phyloP scores from a whole-genome alignment of 345 rosid genomes.

The Pelargonium nanum region DNA sequence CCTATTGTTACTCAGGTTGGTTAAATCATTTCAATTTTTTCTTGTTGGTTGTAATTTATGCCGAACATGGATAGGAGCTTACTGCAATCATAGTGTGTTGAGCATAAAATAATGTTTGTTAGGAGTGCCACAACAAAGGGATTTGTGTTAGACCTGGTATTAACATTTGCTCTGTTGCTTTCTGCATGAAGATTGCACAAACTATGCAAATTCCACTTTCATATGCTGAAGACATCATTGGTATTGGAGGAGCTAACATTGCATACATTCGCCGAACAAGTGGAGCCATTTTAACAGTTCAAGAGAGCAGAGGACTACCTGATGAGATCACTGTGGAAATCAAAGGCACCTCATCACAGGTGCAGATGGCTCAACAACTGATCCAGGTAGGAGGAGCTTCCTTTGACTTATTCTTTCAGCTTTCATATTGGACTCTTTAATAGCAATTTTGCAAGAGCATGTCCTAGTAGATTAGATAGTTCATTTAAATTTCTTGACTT shows the following conservation, averaged over 20 bases:
- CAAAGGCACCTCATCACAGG: slow-evolving; percentile 68
- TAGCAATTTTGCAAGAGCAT: background rate
- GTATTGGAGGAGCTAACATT: slow-evolving; percentile 64
- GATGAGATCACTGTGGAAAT: slow-evolving; percentile 75
- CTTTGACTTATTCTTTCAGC: background rate
- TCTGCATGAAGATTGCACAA: slow-evolving; percentile 40
- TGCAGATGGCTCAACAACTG: slow-evolving; percentile 63
- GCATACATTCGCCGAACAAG: slow-evolving; percentile 64
- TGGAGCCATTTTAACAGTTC: slow-evolving; percentile 59
- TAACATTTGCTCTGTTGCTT: background rate
- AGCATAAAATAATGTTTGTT: background rate
- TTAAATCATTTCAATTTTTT: background rate
- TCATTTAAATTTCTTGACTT: too few relatives aligned
- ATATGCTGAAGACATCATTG: slow-evolving; percentile 76
- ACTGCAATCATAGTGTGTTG: too few relatives aligned
- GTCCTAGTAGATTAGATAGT: background rate
- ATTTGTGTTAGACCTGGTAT: background rate
- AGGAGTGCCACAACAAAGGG: background rate
- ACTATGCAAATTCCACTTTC: slow-evolving; percentile 78
- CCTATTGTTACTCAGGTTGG: slow-evolving; percentile 55
- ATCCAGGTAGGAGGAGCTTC: slow-evolving; percentile 43
- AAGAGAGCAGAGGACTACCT: slow-evolving; percentile 54
- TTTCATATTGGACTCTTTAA: background rate
- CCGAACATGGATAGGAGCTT: background rate
- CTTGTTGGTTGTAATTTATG: too few relatives aligned